phyloP scores from a whole-genome alignment of 768 basidiomycete genomes.

The Boletus speciosus region DNA sequence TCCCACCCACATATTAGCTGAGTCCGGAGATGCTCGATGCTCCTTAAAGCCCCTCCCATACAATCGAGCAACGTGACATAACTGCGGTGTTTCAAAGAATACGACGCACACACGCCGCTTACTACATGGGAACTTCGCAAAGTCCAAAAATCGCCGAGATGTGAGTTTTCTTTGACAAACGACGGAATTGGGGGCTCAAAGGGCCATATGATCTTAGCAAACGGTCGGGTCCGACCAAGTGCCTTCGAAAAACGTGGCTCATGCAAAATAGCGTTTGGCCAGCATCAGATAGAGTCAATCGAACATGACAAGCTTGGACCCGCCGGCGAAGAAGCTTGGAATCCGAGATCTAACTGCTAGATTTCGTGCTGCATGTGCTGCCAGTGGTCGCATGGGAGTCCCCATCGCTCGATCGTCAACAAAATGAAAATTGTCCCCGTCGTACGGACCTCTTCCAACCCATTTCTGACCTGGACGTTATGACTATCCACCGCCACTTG shows the following conservation, averaged over 20 bases:
- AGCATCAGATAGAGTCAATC: neutral
- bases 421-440: conserved; percentile 5
- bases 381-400: neutral
- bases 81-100: neutral
- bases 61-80: conserved; percentile 1
- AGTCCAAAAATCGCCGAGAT: neutral
- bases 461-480: conserved; percentile 1
- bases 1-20: neutral
- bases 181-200: neutral
- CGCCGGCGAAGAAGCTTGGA: neutral
- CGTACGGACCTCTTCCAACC: neutral
- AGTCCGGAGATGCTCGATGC: neutral
- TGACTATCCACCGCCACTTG: conserved; percentile 3
- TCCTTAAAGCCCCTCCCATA: neutral
- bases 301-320: neutral
- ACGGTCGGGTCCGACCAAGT: neutral
- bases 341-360: neutral
- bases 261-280: neutral
- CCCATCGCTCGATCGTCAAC: neutral
- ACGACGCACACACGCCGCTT: neutral
- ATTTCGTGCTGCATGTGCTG: neutral
- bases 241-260: conserved; percentile 1
- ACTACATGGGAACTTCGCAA: conserved; percentile 4
- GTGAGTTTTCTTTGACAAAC: conserved; percentile 3
- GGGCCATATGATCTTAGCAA: neutral